phyloP scores from a whole-genome alignment of 257 asterid genomes.

The Catharanthus roseus region DNA sequence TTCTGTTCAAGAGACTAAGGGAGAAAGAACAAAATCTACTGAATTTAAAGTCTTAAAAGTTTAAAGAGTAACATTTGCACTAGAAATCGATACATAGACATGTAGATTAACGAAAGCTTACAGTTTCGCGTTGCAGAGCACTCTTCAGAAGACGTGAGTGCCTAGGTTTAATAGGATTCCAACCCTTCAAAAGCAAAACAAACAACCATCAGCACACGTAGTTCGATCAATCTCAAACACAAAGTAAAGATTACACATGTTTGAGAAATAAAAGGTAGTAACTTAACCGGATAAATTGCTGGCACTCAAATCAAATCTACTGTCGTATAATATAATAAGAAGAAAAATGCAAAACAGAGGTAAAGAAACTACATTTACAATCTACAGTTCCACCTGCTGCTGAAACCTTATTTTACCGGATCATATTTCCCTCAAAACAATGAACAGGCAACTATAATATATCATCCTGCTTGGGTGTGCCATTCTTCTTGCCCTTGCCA shows the following conservation, averaged over 20 bases:
- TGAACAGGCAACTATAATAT: not conserved
- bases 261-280: not conserved
- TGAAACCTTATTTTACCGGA: not conserved
- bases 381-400: not conserved
- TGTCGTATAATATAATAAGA: not conserved
- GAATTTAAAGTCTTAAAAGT: not conserved
- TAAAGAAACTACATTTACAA: not conserved
- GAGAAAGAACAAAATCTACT: slow-evolving; percentile 13
- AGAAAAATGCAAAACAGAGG: not conserved
- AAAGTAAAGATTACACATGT: not conserved
- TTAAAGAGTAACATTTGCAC: not conserved
- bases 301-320: not conserved
- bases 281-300: not conserved
- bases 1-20: slow-evolving; percentile 47
- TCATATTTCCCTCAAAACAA: not conserved
- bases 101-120: slow-evolving; percentile 34
- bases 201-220: not conserved
- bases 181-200: slow-evolving; percentile 46
- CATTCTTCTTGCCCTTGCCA: not conserved
- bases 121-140: slow-evolving; percentile 70
- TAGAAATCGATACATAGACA: not conserved
- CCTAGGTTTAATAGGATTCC: slow-evolving; percentile 85
- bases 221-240: not conserved
- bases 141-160: slow-evolving; percentile 76
- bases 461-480: not conserved